Evolutionary conservation across 2,329 filamentous ascomycete species (phyloP), one percentile per base, ranked within the genome.

Genomic region (Monilinia fructicola): DNA sequence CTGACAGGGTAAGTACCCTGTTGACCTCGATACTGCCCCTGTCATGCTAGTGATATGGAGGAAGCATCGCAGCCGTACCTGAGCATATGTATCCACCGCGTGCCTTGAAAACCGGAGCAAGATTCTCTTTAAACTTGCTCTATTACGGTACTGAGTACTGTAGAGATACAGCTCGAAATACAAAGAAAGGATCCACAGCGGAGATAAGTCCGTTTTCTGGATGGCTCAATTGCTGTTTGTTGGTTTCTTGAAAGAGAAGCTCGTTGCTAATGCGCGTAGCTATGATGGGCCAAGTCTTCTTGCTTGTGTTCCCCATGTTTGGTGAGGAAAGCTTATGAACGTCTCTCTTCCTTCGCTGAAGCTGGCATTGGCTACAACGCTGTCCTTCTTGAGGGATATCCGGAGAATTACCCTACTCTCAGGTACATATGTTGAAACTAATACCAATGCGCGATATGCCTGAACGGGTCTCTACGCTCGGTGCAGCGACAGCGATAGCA

Each of bases 81-180:
- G 28, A 3, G 4, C 4, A 10, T 40, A 3, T 38, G 44, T 60
- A 35, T 35, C 56, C 42, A 48, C n/a, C n/a, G 42, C 28, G 58
- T 60, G n/a, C 58, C 58, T 60, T 50, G 28, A 60, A 60, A 50
- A 60, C 26, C 50, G 58, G 58, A 50, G 58, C 44, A 2, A 21
- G n/a, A n/a, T n/a, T n/a, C n/a, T n/a, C n/a, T n/a, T n/a, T n/a
- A n/a, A n/a, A n/a, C n/a, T n/a, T n/a, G n/a, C n/a, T n/a, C n/a
- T n/a, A n/a, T n/a, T n/a, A n/a, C n/a, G n/a, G n/a, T n/a, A n/a
- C n/a, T n/a, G n/a, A n/a, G n/a, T n/a, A n/a, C n/a, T 14, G 28
- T 14, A 50, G 35, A 38, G 35, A 26, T 42, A 35, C 5, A 38
- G 14, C 21, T n/a, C 28, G 28, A 23, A 38, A 31, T 12, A 26